Evolutionary conservation across 768 basidiomycete genomes (phyloP), one percentile per base, ranked within the genome.

Genomic region (Aureoboletus auriporus): DNA sequence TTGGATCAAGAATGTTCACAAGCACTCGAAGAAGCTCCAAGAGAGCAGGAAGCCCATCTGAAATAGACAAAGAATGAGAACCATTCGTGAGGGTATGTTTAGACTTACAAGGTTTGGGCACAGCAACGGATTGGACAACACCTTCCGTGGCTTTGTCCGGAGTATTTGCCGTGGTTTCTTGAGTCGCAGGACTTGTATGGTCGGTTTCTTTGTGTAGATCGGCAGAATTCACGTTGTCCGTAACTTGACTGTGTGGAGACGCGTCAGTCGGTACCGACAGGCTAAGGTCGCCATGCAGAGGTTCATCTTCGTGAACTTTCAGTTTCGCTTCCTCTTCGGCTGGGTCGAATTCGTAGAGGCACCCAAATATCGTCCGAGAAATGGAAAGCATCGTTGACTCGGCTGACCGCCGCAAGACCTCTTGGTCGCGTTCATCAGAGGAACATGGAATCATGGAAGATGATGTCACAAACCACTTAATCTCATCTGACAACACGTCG

Each of bases 401-500:
- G 8, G 93, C 91, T 14, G 86, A 89, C 30, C 90, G 80, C 34
- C 93, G 83, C 13, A 96, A 74, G 50, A 86, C 86, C 70, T 94
- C 93, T 96, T 64, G 7, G 30, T 28, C 52, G 26, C 46, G 44
- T 39, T 50, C 39, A 50, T 59, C 48, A 67, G 58, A 14, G 13
- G 26, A 45, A 30, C n/a, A 44, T 33, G 6, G 9, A 52, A 39
- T 12, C n/a, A 27, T 13, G 46, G 27, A 47, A 52, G 42, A 53
- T 30, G 37, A 47, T 17, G 31, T 8, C 23, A 74, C 88, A 53
- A 57, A 95, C 93, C 93, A 60, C 89, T 90, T n/a, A 97, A 74
- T 46, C 96, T 77, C 81, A 96, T 94, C 65, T 97, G 89, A 66
- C 95, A 97, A 56, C 93, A 93, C 42, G 95, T 97, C 10, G 93